phyloP scores from a whole-genome alignment of 192 early-diverging fungal species.

The Backusella australiensis region DNA sequence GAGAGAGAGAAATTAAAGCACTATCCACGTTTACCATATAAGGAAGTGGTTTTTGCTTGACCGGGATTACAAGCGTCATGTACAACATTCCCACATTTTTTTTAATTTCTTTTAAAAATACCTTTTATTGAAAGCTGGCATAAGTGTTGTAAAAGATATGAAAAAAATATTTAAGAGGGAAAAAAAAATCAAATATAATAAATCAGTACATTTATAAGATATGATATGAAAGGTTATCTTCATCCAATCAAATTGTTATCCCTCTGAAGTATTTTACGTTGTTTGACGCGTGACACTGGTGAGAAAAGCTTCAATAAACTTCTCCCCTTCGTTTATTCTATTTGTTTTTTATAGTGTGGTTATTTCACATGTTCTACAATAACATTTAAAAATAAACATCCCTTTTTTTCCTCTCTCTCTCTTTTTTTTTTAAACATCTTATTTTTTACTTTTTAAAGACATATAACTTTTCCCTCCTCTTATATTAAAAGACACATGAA shows the following conservation, averaged over 20 bases:
- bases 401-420: not conserved
- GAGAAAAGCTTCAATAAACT: not conserved
- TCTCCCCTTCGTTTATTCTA: not conserved
- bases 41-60: not conserved
- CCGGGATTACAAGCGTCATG: slow-evolving; percentile 2
- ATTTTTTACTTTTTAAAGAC: not conserved
- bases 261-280: not conserved
- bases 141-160: not conserved
- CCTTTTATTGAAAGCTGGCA: not conserved
- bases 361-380: slow-evolving; percentile 15
- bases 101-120: not conserved
- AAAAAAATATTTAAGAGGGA: not conserved
- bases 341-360: slow-evolving; percentile 3
- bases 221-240: not conserved
- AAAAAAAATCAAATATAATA: not conserved
- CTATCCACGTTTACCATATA: not conserved
- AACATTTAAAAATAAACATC: not conserved
- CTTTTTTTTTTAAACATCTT: not conserved
- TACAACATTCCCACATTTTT: not conserved
- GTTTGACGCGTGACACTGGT: slow-evolving; percentile 4
- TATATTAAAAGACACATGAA: slow-evolving; percentile 14
- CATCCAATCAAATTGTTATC: not conserved
- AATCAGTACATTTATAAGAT: not conserved
- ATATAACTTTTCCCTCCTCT: not conserved
- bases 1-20: not conserved